Percentiles rank a stretch among this genome's conserved stretches.
Conservation (phyloP, 169 alveolate species). For the Nephromyces sp. region DNA sequence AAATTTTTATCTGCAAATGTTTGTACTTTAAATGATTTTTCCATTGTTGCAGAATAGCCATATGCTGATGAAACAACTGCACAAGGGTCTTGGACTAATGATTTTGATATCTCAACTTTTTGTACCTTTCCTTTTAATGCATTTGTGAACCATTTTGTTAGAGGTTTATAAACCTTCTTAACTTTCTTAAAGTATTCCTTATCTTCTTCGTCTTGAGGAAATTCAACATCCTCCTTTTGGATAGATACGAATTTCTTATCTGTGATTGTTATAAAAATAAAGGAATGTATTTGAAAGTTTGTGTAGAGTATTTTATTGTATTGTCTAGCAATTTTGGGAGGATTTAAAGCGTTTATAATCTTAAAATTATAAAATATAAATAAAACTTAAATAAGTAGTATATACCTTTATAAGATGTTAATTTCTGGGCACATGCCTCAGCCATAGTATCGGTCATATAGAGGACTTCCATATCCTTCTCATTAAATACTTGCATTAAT, state of each 20-base stretch:
- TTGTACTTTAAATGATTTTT: constrained; percentile 45
- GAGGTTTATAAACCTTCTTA: constrained; percentile 39
- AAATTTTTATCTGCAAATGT: constrained; percentile 42
- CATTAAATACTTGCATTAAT: constrained; percentile 76
- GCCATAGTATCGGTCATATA: constrained; percentile 86
- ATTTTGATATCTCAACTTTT: constrained; percentile 29
- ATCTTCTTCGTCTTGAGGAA: constrained; percentile 45
- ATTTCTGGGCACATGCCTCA: constrained; percentile 72
- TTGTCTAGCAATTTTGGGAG: too few relatives aligned
- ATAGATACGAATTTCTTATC: constrained; percentile 47
- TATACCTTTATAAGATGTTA: constrained; percentile 45
- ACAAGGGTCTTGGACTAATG: constrained; percentile 42
- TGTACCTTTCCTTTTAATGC: constrained; percentile 21
- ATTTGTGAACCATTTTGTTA: constrained; percentile 31
- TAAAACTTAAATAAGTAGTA: too few relatives aligned
- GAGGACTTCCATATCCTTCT: constrained; percentile 85
- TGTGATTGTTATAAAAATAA: not conserved
- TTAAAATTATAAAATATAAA: too few relatives aligned
- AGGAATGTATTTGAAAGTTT: too few relatives aligned
- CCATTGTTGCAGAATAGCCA: constrained; percentile 50
- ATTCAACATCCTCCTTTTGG: constrained; percentile 46
- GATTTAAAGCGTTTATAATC: too few relatives aligned
- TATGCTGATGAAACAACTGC: constrained; percentile 44
- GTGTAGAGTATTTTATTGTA: too few relatives aligned
- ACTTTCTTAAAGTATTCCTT: constrained; percentile 25